A percentile compares a stretch with the other conserved stretches of the same genome.
Conservation (phyloP, 306 rosid genomes). For the Fragaria iinumae region DNA sequence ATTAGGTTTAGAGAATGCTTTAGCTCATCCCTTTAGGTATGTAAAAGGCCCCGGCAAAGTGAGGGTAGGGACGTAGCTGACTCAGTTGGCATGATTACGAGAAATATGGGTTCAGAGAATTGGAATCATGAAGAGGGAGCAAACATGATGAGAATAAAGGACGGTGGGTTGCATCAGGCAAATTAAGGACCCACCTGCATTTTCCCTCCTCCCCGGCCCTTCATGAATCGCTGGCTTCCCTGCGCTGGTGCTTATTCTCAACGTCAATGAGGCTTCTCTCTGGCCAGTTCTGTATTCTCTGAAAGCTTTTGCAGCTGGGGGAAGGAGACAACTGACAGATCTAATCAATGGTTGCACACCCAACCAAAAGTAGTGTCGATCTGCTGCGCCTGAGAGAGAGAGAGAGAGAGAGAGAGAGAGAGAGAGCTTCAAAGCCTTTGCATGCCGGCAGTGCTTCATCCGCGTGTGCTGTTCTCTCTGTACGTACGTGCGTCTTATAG, state of each 20-base stretch:
- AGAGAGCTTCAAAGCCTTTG: background rate
- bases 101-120: constrained; percentile 39
- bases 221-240: constrained; percentile 1
- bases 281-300: background rate
- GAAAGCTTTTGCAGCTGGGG: background rate
- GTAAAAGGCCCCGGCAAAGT: background rate
- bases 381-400: background rate
- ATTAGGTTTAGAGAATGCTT: background rate
- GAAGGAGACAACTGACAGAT: constrained; percentile 27
- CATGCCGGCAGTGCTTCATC: constrained; percentile 20
- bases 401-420: background rate
- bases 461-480: constrained; percentile 21
- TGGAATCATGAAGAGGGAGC: constrained; percentile 32
- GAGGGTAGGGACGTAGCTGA: constrained; percentile 25
- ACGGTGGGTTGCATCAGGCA: constrained; percentile 12
- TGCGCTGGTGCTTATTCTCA: constrained; percentile 10
- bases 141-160: constrained; percentile 35
- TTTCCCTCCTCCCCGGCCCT: background rate
- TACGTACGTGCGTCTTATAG: constrained; percentile 1
- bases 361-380: background rate
- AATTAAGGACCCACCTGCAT: constrained; percentile 25
- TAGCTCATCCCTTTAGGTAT: background rate
- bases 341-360: constrained; percentile 23
- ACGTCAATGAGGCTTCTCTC: constrained; percentile 19
- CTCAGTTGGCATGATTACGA: constrained; percentile 33